Base-by-base conservation (phyloP, 257 asterid genomes). In the Salvia hispanica region DNA sequence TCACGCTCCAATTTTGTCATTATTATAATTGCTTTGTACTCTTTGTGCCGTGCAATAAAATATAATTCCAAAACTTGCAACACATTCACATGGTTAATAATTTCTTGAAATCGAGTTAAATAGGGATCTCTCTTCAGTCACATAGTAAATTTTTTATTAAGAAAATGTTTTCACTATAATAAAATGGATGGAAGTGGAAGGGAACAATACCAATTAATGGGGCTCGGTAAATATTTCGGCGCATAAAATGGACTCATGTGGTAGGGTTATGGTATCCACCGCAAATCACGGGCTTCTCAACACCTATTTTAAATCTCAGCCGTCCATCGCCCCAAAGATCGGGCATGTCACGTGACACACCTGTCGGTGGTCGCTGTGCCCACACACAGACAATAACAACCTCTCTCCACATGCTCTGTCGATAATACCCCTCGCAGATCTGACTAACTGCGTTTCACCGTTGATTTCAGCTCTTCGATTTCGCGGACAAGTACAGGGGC, bases 401-500 rank as follows among this genome's bases (percentile, higher is more conserved):
- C 3, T 10, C 18, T 50, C 7, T 57, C 31, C 3, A 1, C 1
- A 9, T 5, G 28, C 13, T 11, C 9, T 70, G 57, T 13, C 77
- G 13, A 51, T 55, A 9, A 25, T 58, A 42, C 77, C 87, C 79
- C 62, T 71, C 2, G 55, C 59, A 12, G 8, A 34, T 33, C 62
- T 9, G 25, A 18, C 66, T 71, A 63, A 15, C 74, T n/a, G 63
- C 4, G 42, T 28, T 18, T 61, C 56, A 46, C 9, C 46, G 13
- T 67, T 60, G 46, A 14, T 34, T 78, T 74, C 97, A 93, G 99
- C 90, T 93, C 0, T 93, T 93, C 59, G 95, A 86, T 68, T 93
- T 93, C 64, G 97, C 99, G 55, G 91, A 90, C 83, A 90, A 87
- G 76, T 90, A 86, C 88, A 78, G 99, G 82, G 99, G 97, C 75